phyloP scores from a whole-genome alignment of 345 rosid species.

The Salix arbutifolia region DNA sequence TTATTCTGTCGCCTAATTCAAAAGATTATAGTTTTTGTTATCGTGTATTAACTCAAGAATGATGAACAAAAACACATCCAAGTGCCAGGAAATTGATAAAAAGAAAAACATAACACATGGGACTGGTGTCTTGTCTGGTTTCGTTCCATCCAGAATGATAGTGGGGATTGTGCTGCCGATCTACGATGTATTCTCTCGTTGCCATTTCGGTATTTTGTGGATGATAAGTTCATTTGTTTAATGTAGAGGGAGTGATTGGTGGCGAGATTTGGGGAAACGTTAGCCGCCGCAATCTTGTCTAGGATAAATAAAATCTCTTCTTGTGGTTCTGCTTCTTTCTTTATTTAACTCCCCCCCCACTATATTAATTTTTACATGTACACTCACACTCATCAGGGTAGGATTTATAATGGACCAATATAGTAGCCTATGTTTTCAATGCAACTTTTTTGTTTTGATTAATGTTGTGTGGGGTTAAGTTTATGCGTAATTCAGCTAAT shows the following conservation, averaged over 20 bases:
- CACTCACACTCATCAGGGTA: neutral
- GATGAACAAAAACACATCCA: neutral
- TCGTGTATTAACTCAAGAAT: no score
- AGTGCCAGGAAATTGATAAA: neutral
- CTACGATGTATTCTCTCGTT: neutral
- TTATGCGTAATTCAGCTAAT: fast-evolving
- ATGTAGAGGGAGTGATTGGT: conserved; percentile 43
- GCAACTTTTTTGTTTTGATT: neutral
- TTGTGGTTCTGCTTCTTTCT: neutral
- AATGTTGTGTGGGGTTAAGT: no score
- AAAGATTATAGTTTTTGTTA: no score
- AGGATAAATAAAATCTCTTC: neutral
- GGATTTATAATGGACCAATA: no score
- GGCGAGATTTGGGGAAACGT: conserved; percentile 52
- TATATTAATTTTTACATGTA: neutral
- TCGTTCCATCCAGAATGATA: neutral
- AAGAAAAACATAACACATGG: neutral
- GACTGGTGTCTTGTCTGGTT: conserved; percentile 14
- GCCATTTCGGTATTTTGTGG: neutral
- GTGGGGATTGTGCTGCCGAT: no score
- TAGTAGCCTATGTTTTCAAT: neutral
- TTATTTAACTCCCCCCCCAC: neutral
- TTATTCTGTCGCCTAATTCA: neutral
- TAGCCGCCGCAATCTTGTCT: conserved; percentile 37
- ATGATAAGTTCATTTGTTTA: neutral